Conservation (phyloP, 768 basidiomycete genomes). For the Mycena kentingensis region DNA sequence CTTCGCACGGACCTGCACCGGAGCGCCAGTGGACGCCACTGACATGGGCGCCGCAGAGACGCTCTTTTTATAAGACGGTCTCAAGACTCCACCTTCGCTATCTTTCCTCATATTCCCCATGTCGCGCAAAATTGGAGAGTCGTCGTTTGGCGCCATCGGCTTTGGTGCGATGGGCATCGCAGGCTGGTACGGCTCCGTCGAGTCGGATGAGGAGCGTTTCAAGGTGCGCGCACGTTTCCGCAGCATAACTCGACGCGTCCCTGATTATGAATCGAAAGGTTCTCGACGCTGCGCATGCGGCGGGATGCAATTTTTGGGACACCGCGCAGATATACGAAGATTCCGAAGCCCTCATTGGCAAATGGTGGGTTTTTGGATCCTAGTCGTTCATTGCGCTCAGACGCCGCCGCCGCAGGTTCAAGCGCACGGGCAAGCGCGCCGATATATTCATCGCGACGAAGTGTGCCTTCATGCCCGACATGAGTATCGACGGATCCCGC, state of each 20-base stretch:
- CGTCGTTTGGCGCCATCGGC: slow-evolving; percentile 41
- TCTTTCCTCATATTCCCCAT: too few relatives aligned
- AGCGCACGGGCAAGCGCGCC: slow-evolving; percentile 38
- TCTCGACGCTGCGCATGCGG: slow-evolving; percentile 22
- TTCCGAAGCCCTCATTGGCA: slow-evolving; percentile 32
- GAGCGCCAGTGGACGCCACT: too few relatives aligned
- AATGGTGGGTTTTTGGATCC: slow-evolving; percentile 26
- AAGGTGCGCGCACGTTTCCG: slow-evolving; percentile 33
- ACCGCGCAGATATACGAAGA: slow-evolving; percentile 31
- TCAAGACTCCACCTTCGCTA: too few relatives aligned
- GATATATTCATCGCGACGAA: slow-evolving; percentile 55
- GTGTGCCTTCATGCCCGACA: slow-evolving; percentile 33
- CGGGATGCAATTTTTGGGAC: slow-evolving; percentile 31
- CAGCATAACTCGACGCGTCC: background rate
- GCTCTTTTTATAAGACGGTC: too few relatives aligned
- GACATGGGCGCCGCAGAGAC: too few relatives aligned
- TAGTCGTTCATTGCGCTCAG: too few relatives aligned
- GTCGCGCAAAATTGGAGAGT: slow-evolving; percentile 30
- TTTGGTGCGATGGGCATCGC: slow-evolving; percentile 53
- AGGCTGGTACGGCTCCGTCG: slow-evolving; percentile 38
- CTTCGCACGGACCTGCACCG: too few relatives aligned
- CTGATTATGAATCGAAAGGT: slow-evolving; percentile 5
- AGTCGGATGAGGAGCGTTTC: slow-evolving; percentile 48
- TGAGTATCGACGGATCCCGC: slow-evolving; percentile 28
- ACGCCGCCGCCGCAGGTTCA: slow-evolving; percentile 41